These are phyloP conservation scores for Chimonanthus salicifolius DNA, from an alignment of 164 flowering plant species.

Conservation along the genomic window DNA sequence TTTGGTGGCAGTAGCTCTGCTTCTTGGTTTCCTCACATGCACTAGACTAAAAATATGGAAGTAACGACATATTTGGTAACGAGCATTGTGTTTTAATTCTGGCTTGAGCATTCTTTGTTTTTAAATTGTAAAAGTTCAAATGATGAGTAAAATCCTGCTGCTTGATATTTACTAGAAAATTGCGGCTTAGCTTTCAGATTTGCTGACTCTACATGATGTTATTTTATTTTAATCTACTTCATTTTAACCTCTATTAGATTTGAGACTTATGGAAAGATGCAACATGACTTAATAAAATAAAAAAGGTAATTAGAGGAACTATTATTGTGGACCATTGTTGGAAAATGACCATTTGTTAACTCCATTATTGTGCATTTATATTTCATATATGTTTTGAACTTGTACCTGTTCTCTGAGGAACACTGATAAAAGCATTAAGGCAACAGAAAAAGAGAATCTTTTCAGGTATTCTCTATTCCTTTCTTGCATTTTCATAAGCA, in stretches of 20 bases:
- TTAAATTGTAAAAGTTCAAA: not conserved
- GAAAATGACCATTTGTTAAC: not conserved
- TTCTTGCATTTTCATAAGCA: not conserved
- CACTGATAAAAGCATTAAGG: too few relatives aligned
- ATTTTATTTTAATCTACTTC: too few relatives aligned
- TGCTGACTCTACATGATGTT: too few relatives aligned
- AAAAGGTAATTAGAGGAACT: not conserved
- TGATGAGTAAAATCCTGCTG: too few relatives aligned
- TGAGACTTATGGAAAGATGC: not conserved
- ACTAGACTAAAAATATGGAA: not conserved
- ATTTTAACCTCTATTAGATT: too few relatives aligned
- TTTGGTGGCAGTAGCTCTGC: not conserved
- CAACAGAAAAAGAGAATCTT: too few relatives aligned
- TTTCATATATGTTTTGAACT: not conserved
- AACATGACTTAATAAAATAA: not conserved
- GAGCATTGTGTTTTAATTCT: too few relatives aligned
- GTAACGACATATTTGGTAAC: too few relatives aligned
- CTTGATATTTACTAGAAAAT: too few relatives aligned
- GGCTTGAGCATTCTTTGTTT: not conserved
- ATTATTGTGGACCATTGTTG: not conserved
- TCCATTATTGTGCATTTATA: not conserved
- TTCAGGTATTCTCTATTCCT: too few relatives aligned
- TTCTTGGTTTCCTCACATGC: not conserved
- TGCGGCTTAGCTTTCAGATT: too few relatives aligned
- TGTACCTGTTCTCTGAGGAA: not conserved